Evolutionary conservation across 2,329 filamentous ascomycete genomes (phyloP), one percentile per base, ranked within the genome.

Genomic region (Arthrocladium fulminans): DNA sequence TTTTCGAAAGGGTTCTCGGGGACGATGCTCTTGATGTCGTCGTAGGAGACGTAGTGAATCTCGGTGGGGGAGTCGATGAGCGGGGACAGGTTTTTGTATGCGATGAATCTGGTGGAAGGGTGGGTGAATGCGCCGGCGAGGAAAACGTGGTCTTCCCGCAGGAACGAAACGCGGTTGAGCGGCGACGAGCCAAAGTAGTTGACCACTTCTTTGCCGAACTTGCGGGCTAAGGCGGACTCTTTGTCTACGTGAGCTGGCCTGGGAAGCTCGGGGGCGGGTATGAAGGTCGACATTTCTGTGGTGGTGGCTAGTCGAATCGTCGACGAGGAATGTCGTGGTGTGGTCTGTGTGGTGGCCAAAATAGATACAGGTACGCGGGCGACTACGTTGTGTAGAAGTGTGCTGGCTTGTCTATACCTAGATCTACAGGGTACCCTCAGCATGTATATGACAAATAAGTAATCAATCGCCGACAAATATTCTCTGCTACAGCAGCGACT

Each of bases 61-160:
- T 78, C 72, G 7, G 76, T 66, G 5, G 74, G 68, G 29, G 80
- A 74, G 51, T 73, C 73, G 22, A 82, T 74, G 17, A 95, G 75
- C 1, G 90, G 89, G 22, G 83, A 79, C 47, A 95, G 77, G 59
- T 86, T 73, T 63, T 88, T 83, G 65, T 95, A 78, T 40, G 90
- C 77, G 41, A 98, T 66, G 68, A 96, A 94, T 24, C 63, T 67
- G 30, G 70, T 63, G 3, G 68, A 64, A 3, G 69, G 67, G 56
- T 75, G 72, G 43, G 64, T 67, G 46, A 75, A 60, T 19, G 73
- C 73, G 37, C 64, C 61, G n/a, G 67, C 67, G 35, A 74, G 65
- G 57, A 74, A 74, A 23, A 64, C 51, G 51, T 73, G 64, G 39
- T 74, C 69, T 23, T 65, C 63, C 17, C 72, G 70, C 40, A 74